A percentile compares a stretch with the other conserved stretches of the same genome.
These are phyloP conservation scores for Debaryomyces prosopidis DNA, from an alignment of 805 yeast genomes.

Conservation along the genomic window DNA sequence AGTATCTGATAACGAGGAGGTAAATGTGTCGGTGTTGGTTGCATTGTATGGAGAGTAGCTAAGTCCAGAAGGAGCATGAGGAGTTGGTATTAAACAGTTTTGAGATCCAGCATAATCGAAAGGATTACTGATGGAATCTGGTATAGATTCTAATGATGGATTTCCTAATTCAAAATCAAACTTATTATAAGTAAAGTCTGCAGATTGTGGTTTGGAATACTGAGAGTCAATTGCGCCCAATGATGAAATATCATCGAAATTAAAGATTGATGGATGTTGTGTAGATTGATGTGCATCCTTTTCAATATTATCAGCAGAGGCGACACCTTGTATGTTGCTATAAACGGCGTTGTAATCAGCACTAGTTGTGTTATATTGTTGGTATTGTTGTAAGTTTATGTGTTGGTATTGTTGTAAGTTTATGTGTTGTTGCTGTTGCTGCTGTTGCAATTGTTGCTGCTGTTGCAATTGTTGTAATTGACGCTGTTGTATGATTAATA, in stretches of 20 bases:
- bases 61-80: conserved; percentile 1
- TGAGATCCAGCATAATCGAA: background rate
- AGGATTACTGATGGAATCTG: conserved; percentile 16
- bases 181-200: conserved; percentile 22
- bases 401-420: conserved; percentile 4
- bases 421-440: conserved; percentile 5
- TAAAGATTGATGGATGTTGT: background rate
- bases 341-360: background rate
- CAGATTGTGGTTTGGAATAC: conserved; percentile 6
- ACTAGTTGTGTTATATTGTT: background rate
- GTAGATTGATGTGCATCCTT: conserved; percentile 5
- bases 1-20: conserved; percentile 19
- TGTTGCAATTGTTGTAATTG: background rate
- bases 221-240: conserved; percentile 15
- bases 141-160: conserved; percentile 28
- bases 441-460: conserved; percentile 2
- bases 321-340: background rate
- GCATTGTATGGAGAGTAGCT: conserved; percentile 16
- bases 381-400: conserved; percentile 5
- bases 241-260: conserved; percentile 11
- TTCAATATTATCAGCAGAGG: background rate
- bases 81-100: background rate
- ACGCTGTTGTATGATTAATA: background rate
- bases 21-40: conserved; percentile 16
- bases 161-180: conserved; percentile 24